Percentiles rank a stretch among this genome's conserved stretches.
Conservation (phyloP, 73 alveolate species). For the Effrenium voratum region DNA sequence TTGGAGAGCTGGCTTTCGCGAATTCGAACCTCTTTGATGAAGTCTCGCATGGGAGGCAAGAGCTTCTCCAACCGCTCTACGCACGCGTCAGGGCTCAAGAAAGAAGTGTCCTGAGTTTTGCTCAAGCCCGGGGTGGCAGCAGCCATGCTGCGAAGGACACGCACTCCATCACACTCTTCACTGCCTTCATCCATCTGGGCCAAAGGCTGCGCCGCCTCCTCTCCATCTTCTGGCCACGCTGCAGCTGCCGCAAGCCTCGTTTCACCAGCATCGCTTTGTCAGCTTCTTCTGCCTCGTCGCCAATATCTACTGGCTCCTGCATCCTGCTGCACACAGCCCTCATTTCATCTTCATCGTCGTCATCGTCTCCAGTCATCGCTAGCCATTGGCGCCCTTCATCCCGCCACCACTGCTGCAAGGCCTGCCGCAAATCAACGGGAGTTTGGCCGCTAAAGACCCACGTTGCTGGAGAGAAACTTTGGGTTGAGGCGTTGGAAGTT, state of each 20-base stretch:
- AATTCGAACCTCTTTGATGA: too few relatives aligned
- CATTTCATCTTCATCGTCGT: background rate
- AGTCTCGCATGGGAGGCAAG: too few relatives aligned
- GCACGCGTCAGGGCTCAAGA: too few relatives aligned
- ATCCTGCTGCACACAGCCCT: background rate
- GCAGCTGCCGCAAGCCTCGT: too few relatives aligned
- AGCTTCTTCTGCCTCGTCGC: background rate
- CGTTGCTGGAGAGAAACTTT: background rate
- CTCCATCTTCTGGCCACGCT: background rate
- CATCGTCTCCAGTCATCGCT: background rate
- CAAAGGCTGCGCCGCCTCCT: background rate
- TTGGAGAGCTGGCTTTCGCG: too few relatives aligned
- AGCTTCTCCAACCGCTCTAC: too few relatives aligned
- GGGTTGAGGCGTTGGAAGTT: background rate
- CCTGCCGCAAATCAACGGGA: background rate
- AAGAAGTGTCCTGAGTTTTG: too few relatives aligned
- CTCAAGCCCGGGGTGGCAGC: background rate
- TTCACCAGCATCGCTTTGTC: background rate
- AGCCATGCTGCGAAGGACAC: background rate
- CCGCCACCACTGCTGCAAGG: background rate
- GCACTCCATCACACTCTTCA: background rate
- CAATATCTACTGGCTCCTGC: background rate
- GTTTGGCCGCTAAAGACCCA: background rate
- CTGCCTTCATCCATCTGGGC: background rate
- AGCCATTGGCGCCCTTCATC: background rate